A percentile compares a stretch with the other conserved stretches of the same genome.
These are phyloP conservation scores for Scortechinia acanthostroma DNA, from an alignment of 2,329 filamentous ascomycete species.

Conservation along the genomic window DNA sequence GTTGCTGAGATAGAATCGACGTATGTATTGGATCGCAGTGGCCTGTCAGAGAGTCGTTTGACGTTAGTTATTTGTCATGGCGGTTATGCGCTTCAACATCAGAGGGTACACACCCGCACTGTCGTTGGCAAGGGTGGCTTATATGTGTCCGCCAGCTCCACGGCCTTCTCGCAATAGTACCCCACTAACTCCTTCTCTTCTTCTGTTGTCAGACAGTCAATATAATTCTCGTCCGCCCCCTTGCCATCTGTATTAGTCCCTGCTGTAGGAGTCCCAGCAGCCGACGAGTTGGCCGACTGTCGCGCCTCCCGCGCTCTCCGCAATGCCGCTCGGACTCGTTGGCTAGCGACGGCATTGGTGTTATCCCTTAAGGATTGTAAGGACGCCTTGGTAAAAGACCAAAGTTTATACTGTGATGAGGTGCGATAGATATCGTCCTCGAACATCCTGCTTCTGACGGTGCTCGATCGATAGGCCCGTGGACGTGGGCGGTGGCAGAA, in stretches of 20 bases:
- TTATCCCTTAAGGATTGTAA: background rate
- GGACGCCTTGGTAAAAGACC: background rate
- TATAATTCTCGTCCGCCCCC: background rate
- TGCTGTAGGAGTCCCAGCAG: background rate
- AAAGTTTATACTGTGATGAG: background rate
- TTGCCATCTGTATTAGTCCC: background rate
- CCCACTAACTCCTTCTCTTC: background rate
- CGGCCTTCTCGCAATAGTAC: background rate
- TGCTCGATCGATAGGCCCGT: too few relatives aligned
- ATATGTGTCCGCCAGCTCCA: conserved; percentile 1
- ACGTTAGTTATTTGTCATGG: background rate
- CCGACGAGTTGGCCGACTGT: background rate
- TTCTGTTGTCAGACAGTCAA: background rate
- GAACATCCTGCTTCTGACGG: background rate
- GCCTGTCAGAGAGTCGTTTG: conserved; percentile 25
- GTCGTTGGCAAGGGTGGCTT: background rate
- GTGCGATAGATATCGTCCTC: conserved; percentile 1
- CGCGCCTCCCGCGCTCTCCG: background rate
- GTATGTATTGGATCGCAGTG: conserved; percentile 82
- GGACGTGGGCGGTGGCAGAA: too few relatives aligned
- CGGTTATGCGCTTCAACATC: background rate
- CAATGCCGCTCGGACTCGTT: conserved; percentile 1
- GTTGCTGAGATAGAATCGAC: conserved; percentile 92
- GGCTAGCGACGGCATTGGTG: background rate
- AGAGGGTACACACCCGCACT: background rate